Evolutionary conservation across 495 filamentous ascomycete species (phyloP).

Genomic region (Neurospora sp.): DNA sequence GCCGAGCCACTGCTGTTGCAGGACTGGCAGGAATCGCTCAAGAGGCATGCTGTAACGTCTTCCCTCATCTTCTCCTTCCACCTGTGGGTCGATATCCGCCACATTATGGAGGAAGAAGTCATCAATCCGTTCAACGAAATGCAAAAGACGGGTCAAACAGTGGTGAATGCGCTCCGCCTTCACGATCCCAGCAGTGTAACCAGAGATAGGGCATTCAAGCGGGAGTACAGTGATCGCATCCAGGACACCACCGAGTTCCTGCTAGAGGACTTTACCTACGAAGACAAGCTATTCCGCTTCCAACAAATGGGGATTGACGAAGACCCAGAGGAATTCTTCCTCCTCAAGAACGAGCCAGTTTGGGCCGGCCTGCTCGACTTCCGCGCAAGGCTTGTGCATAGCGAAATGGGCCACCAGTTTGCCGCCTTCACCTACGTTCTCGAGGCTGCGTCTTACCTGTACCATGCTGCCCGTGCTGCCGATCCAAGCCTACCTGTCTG

Average conservation of each 20-base stretch:
- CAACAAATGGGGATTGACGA: neutral
- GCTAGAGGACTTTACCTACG: constrained; percentile 11
- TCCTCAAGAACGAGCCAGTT: constrained; percentile 17
- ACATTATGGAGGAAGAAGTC: constrained; percentile 17
- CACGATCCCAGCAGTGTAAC: neutral
- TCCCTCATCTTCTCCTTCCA: constrained; percentile 16
- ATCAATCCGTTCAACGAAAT: constrained; percentile 11
- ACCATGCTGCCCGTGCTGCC: constrained; percentile 2
- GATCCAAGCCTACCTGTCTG: constrained; percentile 6
- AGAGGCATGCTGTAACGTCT: neutral
- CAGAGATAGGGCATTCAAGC: constrained; percentile 7
- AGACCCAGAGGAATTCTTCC: constrained; percentile 7
- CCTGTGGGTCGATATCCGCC: constrained; percentile 20
- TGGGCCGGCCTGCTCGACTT: constrained; percentile 18
- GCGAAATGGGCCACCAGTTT: constrained; percentile 16
- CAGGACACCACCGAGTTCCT: constrained; percentile 12
- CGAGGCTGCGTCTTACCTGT: constrained; percentile 11
- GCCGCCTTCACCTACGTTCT: constrained; percentile 7
- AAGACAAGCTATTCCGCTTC: constrained; percentile 7
- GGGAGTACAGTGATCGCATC: constrained; percentile 4
- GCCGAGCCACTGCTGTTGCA: constrained; percentile 14
- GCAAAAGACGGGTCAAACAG: constrained; percentile 6
- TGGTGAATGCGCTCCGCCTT: constrained; percentile 1
- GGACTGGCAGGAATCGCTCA: constrained; percentile 10
- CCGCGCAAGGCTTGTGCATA: constrained; percentile 16